phyloP scores from a whole-genome alignment of 169 alveolate species.

The Babesia caballi region DNA sequence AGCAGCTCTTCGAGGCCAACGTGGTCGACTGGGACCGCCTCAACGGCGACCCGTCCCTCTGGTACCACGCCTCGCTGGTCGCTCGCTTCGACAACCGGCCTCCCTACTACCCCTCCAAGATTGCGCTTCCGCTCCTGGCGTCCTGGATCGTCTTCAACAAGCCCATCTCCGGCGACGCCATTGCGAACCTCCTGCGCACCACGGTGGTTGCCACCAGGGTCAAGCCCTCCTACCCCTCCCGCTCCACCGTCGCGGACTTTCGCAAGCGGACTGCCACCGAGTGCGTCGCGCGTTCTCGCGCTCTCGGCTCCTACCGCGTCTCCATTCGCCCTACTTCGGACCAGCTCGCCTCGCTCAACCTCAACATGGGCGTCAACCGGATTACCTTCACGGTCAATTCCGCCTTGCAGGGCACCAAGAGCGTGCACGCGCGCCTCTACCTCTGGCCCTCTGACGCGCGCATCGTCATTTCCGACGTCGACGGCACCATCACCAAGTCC shows the following conservation, averaged over 20 bases:
- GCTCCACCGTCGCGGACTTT: neutral
- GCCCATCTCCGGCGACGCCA: conserved; percentile 82
- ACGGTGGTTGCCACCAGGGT: conserved; percentile 12
- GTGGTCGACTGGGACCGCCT: conserved; percentile 78
- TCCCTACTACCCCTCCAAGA: conserved; percentile 87
- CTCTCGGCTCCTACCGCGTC: conserved; percentile 48
- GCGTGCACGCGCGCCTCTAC: conserved; percentile 88
- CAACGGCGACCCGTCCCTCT: conserved; percentile 81
- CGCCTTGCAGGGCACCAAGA: conserved; percentile 87
- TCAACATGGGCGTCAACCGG: conserved; percentile 86
- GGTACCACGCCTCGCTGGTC: conserved; percentile 88
- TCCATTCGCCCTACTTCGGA: conserved; percentile 88
- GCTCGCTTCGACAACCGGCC: conserved; percentile 84
- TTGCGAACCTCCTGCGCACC: conserved; percentile 71
- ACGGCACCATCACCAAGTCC: conserved; percentile 95
- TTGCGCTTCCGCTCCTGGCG: conserved; percentile 85
- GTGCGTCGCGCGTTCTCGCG: neutral
- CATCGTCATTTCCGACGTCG: conserved; percentile 95
- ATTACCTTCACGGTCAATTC: conserved; percentile 86
- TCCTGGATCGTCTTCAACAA: conserved; percentile 85
- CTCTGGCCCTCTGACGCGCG: conserved; percentile 90
- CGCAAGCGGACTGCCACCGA: neutral
- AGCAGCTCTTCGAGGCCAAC: conserved; percentile 67
- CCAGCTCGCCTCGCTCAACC: conserved; percentile 79
- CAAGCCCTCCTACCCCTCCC: neutral